Conservation (phyloP, 208 protist species). For the Leishmania lainsoni region DNA sequence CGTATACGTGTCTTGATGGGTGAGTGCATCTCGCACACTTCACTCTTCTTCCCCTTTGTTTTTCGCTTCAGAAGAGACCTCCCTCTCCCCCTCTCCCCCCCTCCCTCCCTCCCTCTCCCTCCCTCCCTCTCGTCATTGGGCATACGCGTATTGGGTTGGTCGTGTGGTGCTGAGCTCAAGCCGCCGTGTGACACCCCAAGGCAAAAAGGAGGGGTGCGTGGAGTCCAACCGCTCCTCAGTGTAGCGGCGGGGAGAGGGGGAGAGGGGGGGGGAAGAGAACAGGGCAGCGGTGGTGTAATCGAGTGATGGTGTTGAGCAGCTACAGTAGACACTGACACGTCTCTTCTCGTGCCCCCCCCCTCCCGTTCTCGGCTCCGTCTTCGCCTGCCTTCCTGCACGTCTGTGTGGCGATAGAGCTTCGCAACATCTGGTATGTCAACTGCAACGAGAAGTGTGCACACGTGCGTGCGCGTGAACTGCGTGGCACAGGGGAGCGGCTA, state of each 20-base stretch:
- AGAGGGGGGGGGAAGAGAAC: neutral
- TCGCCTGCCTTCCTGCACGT: neutral
- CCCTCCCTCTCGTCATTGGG: neutral
- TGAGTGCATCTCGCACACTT: neutral
- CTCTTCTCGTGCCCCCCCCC: neutral
- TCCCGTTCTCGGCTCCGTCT: neutral
- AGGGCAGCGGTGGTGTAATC: neutral
- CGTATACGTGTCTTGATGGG: neutral
- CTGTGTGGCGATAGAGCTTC: neutral
- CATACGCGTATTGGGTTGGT: neutral
- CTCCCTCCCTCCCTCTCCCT: neutral
- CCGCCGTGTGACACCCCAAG: neutral
- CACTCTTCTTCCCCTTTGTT: neutral
- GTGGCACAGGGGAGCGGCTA: neutral
- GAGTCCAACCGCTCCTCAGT: too few relatives aligned
- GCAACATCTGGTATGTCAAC: neutral
- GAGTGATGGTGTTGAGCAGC: neutral
- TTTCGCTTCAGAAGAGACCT: neutral
- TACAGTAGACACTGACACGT: neutral
- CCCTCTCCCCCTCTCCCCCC: too few relatives aligned
- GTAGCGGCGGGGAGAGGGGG: too few relatives aligned
- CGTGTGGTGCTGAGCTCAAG: neutral
- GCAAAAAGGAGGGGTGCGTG: neutral
- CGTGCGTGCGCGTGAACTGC: neutral
- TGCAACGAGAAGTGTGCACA: neutral